Evolutionary conservation across 441 rosid species (phyloP), one percentile per base, ranked within the genome.

Genomic region (Croton setiger): DNA sequence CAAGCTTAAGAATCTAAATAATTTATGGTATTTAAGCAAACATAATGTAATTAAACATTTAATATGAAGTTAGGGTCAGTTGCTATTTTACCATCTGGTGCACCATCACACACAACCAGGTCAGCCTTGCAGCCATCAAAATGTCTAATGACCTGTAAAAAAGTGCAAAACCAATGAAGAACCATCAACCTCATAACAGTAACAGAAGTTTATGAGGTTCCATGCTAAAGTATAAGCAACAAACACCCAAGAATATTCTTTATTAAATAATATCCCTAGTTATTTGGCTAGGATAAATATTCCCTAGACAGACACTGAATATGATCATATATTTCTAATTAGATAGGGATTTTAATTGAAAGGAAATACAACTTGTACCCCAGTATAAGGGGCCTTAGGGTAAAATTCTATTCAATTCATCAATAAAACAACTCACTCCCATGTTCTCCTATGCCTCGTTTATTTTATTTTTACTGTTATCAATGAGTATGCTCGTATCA

Each of bases 71-170:
- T 57, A 69, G 63, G 39, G 68, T 56, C 31, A 48, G 58, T 61
- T 48, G 60, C 52, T 39, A 60, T 37, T 74, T 80, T 89, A 95
- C 98, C 97, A 84, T 95, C 98, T 65, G 99, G 99, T 74, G 99
- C 99, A 61, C 98, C 97, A 68, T 92, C 99, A 43, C 99, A 95
- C 44, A 95, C 99, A 79, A 92, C 99, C 66, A 95, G 87, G 77
- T 95, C 98, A 74, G 99, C 98, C 73, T 90, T 92, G 81, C 97
- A 89, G 69, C 98, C 99, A 72, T 89, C 98, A 72, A 92, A 95
- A 76, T 95, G 98, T 79, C 92, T 84, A 71, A 90, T 95, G 68
- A 95, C 99, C 98, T 95, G 81, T 44, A 75, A 69, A 72, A 53
- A 20, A 52, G 67, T 59, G 35, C 0, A 12, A 49, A 23, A 63